Conservation (phyloP, 352 stramenopile species). For the Lagenidium giganteum region DNA sequence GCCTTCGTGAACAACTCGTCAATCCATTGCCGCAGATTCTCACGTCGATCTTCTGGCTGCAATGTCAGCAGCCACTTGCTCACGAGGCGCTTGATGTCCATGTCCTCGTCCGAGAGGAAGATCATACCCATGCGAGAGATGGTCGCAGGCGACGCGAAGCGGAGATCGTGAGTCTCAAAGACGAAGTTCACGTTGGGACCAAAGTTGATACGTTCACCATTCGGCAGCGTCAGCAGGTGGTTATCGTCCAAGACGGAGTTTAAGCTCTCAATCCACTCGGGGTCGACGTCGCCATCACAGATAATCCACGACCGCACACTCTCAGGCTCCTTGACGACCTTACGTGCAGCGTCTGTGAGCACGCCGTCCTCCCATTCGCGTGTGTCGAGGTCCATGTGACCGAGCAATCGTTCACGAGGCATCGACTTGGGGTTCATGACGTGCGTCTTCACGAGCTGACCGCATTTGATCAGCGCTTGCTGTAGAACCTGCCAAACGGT, state of each 20-base stretch:
- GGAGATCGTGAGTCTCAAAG: conserved; percentile 95
- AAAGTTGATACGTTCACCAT: conserved; percentile 95
- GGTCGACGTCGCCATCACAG: conserved; percentile 95
- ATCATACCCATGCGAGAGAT: conserved; percentile 97
- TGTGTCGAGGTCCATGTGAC: conserved; percentile 94
- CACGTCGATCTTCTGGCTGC: conserved; percentile 38
- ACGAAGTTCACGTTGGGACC: conserved; percentile 95
- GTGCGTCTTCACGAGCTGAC: conserved; percentile 87
- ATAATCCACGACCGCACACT: conserved; percentile 93
- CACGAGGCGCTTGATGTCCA: conserved; percentile 70
- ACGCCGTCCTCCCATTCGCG: conserved; percentile 95
- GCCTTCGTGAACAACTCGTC: conserved; percentile 90
- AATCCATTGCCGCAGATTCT: conserved; percentile 81
- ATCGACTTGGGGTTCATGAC: conserved; percentile 98
- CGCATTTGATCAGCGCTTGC: conserved; percentile 78
- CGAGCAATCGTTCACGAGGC: conserved; percentile 86
- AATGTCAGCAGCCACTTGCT: conserved; percentile 77
- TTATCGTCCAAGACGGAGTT: conserved; percentile 97
- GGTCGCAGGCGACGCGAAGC: conserved; percentile 93
- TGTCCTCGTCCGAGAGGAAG: conserved; percentile 92
- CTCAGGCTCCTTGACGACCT: conserved; percentile 88
- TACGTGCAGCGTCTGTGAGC: conserved; percentile 88
- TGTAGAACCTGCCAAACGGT: conserved; percentile 93
- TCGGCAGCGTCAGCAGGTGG: conserved; percentile 93
- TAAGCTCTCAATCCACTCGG: conserved; percentile 95